Base-by-base conservation (phyloP, 371 early-diverging fungal genomes). In the Rhizomucor miehei region DNA sequence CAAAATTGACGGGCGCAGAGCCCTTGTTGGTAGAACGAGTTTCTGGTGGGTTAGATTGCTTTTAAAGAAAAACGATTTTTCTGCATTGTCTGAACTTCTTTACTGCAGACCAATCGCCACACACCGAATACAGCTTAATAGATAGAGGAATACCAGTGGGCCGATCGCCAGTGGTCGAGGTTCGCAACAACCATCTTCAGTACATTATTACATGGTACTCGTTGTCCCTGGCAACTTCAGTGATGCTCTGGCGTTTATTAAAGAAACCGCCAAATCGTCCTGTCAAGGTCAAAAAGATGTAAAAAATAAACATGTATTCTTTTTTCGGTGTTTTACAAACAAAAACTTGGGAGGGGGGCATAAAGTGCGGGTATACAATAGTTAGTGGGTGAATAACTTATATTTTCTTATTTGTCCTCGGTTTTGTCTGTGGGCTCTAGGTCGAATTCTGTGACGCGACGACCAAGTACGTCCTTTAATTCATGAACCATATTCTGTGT, bases 131-230 rank as follows among this genome's bases (percentile, higher is more conserved):
- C 58, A 62, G 66, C 13, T 64, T 80, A 48, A 80, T 81, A 40
- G 77, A 80, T 43, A 69, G 71, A 34, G 86, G 87, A 14, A 77
- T 88, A 34, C 94, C 94, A 0, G 75, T 92, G 3, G 87, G 90
- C 16, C 78, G 88, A 43, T 75, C 82, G 1, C 79, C 86, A 24
- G 71, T 74, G 5, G 84, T 93, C 10, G 89, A 88, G 41, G 73
- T 94, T 23, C 77, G 88, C 21, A 95, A 95, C 68, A 82, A 87
- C 62, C 96, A 95, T 67, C 62, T 90, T 25, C 85, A 89, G 64
- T 95, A 95, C 51, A 81, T 91, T 40, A 72, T 93, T 34, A 94
- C 94, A 10, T 95, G 96, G 96, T 91, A 82, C 52, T 73, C 84
- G 14, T 75, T 89, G 17, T 84, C 88, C 16, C 66, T 77, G 16